Conservation (phyloP, 106 monocot genomes). For the Posidonia australis region DNA sequence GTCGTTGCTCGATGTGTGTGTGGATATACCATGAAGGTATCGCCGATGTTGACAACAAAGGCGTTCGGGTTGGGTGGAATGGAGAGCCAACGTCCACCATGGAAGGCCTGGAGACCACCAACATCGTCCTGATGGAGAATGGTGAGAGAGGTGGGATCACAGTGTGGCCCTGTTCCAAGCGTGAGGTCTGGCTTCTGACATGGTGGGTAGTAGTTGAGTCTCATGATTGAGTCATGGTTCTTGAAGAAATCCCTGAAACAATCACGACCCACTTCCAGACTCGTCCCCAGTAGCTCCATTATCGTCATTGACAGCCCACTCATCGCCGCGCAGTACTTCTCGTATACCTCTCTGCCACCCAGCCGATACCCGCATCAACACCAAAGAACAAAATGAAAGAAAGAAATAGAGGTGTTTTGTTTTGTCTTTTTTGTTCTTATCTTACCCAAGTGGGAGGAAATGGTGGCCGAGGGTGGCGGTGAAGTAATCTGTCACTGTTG, state of each 20-base stretch:
- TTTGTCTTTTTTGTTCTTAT: not conserved
- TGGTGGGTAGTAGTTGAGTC: conserved; percentile 81
- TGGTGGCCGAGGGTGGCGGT: not conserved
- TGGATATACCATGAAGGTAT: conserved; percentile 74
- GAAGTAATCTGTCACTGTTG: conserved; percentile 10
- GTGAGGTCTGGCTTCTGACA: conserved; percentile 64
- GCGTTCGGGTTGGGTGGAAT: conserved; percentile 38
- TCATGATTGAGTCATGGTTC: conserved; percentile 69
- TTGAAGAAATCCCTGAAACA: conserved; percentile 47
- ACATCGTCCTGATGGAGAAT: conserved; percentile 88
- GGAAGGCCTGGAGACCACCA: conserved; percentile 65
- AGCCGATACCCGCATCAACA: not conserved
- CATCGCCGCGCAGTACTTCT: conserved; percentile 73
- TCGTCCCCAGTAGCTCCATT: conserved; percentile 76
- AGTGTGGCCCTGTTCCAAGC: conserved; percentile 88
- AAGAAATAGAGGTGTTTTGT: too few species aligned
- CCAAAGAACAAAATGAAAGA: not conserved
- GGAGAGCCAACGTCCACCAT: conserved; percentile 46
- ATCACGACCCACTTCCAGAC: conserved; percentile 36
- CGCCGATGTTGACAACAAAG: conserved; percentile 82
- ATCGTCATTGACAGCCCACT: conserved; percentile 51
- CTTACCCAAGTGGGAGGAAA: conserved; percentile 5
- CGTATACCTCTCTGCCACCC: conserved; percentile 45
- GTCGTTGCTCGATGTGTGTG: too few species aligned
- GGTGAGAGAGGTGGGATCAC: conserved; percentile 85